Base-by-base conservation (phyloP, 768 basidiomycete species). In the Rhizopogon roseolus region DNA sequence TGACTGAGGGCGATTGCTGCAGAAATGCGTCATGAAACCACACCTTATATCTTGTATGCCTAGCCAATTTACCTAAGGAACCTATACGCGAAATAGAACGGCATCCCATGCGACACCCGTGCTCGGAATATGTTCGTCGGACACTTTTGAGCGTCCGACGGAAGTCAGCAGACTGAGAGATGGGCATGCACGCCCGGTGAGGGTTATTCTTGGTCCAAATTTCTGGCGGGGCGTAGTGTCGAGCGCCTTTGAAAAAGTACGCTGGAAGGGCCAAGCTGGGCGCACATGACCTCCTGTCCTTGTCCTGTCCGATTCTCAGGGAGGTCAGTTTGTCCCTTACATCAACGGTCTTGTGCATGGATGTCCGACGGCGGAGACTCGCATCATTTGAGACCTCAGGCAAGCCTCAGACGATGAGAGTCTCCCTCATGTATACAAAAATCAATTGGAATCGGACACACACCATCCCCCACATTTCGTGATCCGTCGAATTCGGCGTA, bases 41-140 rank as follows among this genome's bases (percentile, higher is more conserved):
- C 14, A 13, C 44, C 41, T 54, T 63, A 61, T 66, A 67, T 61
- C 41, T 25, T 37, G 19, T 27, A 17, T 6, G 28, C 1, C 36
- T 5, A 37, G 38, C 1, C 16, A 32, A 50, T 32, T 49, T 17
- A 36, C 16, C 25, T 29, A 22, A 5, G 50, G 19, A 25, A 41
- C n/a, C 37, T 5, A 17, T 25, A 7, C 13, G 17, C 7, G 28
- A 19, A 37, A 28, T 29, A 41, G 17, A 44, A 16, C 34, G 32
- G 13, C 19, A 25, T 37, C 34, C 11, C 29, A 17, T 41, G 29
- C 52, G 50, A 37, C 6, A 16, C 48, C 52, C 56, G 11, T 49
- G 41, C 42, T n/a, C 40, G 51, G 28, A 48, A n/a, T 25, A 7
- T 5, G n/a, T 41, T 39, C 8, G 8, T 51, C 49, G 43, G 7